These are phyloP conservation scores for Stellera chamaejasme DNA, from an alignment of 345 rosid genomes.

Conservation along the genomic window DNA sequence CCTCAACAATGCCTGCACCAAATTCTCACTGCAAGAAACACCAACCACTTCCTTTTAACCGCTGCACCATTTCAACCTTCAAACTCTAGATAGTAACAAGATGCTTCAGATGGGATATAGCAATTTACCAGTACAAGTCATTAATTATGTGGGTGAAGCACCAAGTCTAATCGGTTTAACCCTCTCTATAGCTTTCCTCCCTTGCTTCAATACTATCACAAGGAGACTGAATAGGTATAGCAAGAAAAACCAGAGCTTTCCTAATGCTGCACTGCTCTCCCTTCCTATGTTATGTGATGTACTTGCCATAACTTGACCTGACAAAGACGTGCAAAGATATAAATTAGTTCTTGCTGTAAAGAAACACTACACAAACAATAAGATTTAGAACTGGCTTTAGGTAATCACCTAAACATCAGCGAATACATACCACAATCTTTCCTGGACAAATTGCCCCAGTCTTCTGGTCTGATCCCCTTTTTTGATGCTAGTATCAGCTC, in stretches of 20 bases:
- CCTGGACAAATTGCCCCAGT: constrained; percentile 64
- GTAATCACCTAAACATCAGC: no score
- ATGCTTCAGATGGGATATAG: background rate
- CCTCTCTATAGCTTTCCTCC: constrained; percentile 34
- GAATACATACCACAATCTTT: constrained; percentile 37
- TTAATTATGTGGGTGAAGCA: constrained; percentile 37
- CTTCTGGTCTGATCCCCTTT: constrained; percentile 39
- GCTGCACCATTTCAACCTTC: no score
- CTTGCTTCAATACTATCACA: constrained; percentile 40
- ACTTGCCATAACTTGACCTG: constrained; percentile 40
- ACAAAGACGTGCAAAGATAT: background rate
- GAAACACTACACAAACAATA: background rate
- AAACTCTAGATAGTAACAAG: no score
- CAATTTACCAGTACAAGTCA: constrained; percentile 29
- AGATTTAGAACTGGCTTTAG: background rate
- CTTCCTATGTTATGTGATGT: constrained; percentile 27
- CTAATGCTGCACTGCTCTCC: constrained; percentile 20
- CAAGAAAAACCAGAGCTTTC: constrained; percentile 38
- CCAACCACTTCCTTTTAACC: no score
- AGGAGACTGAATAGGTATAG: constrained; percentile 53
- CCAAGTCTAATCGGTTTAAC: constrained; percentile 53
- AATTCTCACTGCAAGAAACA: no score
- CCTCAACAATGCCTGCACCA: no score
- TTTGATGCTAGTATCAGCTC: constrained; percentile 63
- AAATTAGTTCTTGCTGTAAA: no score